Conservation (phyloP, 2,329 filamentous ascomycete species). For the Colletotrichum theobromicola region DNA sequence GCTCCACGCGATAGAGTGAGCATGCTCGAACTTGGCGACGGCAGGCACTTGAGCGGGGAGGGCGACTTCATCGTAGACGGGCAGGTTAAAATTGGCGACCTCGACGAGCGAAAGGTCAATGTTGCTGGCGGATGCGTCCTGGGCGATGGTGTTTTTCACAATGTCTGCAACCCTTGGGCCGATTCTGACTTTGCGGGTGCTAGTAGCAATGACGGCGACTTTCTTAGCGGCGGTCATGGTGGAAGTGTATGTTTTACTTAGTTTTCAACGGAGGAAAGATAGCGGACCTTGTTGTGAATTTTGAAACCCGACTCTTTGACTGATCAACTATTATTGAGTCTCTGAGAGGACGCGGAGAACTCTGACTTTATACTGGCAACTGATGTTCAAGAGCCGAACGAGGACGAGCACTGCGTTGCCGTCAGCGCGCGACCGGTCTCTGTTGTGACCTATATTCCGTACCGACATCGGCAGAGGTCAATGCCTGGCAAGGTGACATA, state of each 20-base stretch:
- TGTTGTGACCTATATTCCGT: background rate
- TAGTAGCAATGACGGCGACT: slow-evolving; percentile 42
- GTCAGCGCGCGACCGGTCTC: background rate
- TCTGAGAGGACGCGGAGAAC: background rate
- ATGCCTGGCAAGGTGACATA: background rate
- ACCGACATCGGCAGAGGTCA: background rate
- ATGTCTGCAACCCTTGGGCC: slow-evolving; percentile 38
- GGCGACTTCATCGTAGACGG: slow-evolving; percentile 48
- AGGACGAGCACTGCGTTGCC: background rate
- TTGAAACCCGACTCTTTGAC: background rate
- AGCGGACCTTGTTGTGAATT: background rate
- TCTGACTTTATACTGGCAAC: background rate
- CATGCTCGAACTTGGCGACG: slow-evolving; percentile 38
- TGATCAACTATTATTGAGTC: background rate
- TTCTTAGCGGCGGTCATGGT: background rate
- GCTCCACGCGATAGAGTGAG: slow-evolving; percentile 51
- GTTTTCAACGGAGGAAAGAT: background rate
- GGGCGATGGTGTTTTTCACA: slow-evolving; percentile 32
- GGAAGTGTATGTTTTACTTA: background rate
- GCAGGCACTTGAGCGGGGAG: slow-evolving; percentile 43
- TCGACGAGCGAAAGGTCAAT: slow-evolving; percentile 37
- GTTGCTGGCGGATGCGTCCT: slow-evolving; percentile 20
- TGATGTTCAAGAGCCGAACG: background rate
- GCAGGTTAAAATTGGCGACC: slow-evolving; percentile 44
- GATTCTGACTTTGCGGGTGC: slow-evolving; percentile 31